Percentiles rank a stretch among this genome's conserved stretches.
Evolutionary conservation across 176 grass and related monocot species (phyloP).

Genomic region (Aechmea fasciata): DNA sequence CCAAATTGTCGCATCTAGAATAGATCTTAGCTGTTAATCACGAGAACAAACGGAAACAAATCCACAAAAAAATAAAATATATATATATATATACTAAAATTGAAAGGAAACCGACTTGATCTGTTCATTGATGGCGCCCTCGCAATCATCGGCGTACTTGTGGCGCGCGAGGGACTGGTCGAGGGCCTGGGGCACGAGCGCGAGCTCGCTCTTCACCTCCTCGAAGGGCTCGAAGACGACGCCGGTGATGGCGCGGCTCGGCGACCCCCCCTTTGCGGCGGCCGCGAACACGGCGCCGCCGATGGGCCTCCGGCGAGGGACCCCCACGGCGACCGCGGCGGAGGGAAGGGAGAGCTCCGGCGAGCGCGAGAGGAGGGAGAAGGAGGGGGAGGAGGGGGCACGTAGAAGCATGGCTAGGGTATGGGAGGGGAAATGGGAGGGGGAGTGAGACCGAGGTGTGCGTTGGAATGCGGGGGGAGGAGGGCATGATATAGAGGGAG

Average conservation of each 20-base stretch:
- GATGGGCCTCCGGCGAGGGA: not conserved
- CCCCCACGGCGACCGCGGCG: not conserved
- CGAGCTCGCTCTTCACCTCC: not conserved
- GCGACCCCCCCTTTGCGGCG: not conserved
- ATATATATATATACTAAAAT: no score
- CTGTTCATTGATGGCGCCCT: conserved; percentile 19
- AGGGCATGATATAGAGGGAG: no score
- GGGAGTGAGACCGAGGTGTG: not conserved
- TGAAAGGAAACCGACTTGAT: conserved; percentile 15
- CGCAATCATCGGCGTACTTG: conserved; percentile 11
- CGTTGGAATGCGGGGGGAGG: no score
- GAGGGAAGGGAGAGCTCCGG: not conserved
- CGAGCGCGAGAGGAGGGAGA: not conserved
- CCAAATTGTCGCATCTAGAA: no score
- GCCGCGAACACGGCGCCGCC: not conserved
- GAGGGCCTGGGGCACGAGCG: conserved; percentile 5
- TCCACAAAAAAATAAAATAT: no score
- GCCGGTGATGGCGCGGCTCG: not conserved
- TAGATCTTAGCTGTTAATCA: no score
- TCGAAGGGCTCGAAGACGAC: conserved; percentile 19
- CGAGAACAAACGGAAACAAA: no score
- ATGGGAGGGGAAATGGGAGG: not conserved
- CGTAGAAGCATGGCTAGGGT: not conserved
- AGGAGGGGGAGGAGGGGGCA: not conserved
- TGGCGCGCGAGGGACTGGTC: conserved; percentile 20